Conservation (phyloP, 129 eudicot species). For the Flaveria brownii region DNA sequence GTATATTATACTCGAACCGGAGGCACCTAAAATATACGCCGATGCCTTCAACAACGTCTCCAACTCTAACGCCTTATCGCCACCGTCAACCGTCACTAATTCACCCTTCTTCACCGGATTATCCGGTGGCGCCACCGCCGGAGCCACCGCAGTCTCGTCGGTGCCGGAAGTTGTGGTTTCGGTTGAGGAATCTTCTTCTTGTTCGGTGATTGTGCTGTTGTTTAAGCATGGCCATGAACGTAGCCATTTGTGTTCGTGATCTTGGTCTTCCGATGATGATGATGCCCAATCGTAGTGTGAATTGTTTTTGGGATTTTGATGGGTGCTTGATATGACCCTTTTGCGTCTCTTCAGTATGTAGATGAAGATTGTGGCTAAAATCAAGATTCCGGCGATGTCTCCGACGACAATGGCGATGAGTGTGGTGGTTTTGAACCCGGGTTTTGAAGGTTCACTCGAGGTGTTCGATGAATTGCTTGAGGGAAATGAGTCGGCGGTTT, state of each 20-base stretch:
- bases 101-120: slow-evolving; percentile 46
- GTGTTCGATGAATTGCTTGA: slow-evolving; percentile 42
- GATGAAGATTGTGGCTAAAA: slow-evolving; percentile 47
- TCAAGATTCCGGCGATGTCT: slow-evolving; percentile 58
- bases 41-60: slow-evolving; percentile 90
- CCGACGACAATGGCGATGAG: slow-evolving; percentile 67
- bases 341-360: slow-evolving; percentile 45
- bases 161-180: slow-evolving; percentile 38
- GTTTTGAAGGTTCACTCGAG: slow-evolving; percentile 26
- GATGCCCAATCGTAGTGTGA: slow-evolving; percentile 65
- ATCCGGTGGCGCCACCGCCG: not conserved
- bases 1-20: slow-evolving; percentile 82
- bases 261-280: slow-evolving; percentile 48
- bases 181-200: slow-evolving; percentile 39
- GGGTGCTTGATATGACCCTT: slow-evolving; percentile 19
- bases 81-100: slow-evolving; percentile 85
- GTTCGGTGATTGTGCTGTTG: slow-evolving; percentile 33
- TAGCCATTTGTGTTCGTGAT: slow-evolving; percentile 54
- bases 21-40: slow-evolving; percentile 81
- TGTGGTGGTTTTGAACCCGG: slow-evolving; percentile 52
- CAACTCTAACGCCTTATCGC: slow-evolving; percentile 67
- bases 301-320: slow-evolving; percentile 32
- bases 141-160: slow-evolving; percentile 13
- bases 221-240: slow-evolving; percentile 62
- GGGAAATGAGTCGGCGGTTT: slow-evolving; percentile 36